These are phyloP conservation scores for Beauveria brongniartii DNA, from an alignment of 2,329 filamentous ascomycete species.

Conservation along the genomic window DNA sequence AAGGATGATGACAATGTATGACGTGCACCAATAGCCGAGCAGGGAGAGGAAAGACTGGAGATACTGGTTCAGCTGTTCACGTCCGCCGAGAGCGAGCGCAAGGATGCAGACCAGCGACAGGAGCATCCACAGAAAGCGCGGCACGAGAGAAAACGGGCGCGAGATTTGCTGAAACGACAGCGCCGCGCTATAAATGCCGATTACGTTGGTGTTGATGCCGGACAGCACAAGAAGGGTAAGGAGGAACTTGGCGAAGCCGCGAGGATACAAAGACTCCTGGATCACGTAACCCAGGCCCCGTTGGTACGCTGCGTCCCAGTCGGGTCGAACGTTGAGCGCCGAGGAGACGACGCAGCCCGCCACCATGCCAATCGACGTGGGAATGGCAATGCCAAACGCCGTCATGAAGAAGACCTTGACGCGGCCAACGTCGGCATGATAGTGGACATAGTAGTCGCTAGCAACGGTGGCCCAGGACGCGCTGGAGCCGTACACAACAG, in stretches of 20 bases:
- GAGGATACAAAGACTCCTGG: conserved; percentile 34
- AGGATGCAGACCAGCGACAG: conserved; percentile 33
- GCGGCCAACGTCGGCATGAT: conserved; percentile 35
- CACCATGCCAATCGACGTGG: conserved; percentile 41
- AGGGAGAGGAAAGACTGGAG: conserved; percentile 37
- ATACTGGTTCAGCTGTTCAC: conserved; percentile 30
- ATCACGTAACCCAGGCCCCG: conserved; percentile 37
- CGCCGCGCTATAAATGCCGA: conserved; percentile 30
- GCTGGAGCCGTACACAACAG: conserved; percentile 40
- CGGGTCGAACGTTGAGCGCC: conserved; percentile 29
- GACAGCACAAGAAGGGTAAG: conserved; percentile 29
- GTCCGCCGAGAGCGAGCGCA: conserved; percentile 31
- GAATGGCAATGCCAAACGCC: conserved; percentile 37
- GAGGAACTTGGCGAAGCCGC: conserved; percentile 37
- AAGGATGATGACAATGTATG: conserved; percentile 33
- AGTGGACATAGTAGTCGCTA: conserved; percentile 35
- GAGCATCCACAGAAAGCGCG: conserved; percentile 33
- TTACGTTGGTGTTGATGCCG: conserved; percentile 29
- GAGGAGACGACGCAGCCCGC: conserved; percentile 35
- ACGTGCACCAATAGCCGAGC: conserved; percentile 38
- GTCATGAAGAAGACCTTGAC: conserved; percentile 41
- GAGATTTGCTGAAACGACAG: conserved; percentile 34
- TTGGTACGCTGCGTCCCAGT: conserved; percentile 32
- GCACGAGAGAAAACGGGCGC: conserved; percentile 26
- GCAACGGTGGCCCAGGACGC: conserved; percentile 39